Evolutionary conservation across 108 stramenopile genomes (phyloP).

Genomic region (Nitzschia sp.): DNA sequence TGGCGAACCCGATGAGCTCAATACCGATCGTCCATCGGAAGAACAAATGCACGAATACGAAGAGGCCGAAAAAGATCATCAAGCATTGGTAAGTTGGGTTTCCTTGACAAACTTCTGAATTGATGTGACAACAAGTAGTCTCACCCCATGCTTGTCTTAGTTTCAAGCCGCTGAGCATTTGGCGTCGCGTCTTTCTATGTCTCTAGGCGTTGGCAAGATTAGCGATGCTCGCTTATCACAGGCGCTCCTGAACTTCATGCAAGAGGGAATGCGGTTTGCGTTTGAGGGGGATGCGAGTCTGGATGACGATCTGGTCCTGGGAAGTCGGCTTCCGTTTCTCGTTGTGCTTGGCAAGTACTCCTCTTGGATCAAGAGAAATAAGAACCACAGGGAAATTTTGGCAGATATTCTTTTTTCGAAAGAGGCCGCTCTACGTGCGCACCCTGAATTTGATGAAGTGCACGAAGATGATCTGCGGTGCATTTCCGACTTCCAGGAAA

Average conservation of each 20-base stretch:
- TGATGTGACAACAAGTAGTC: neutral
- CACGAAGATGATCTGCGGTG: constrained; percentile 69
- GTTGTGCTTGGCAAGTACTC: constrained; percentile 56
- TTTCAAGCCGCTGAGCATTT: constrained; percentile 57
- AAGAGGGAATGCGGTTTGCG: constrained; percentile 79
- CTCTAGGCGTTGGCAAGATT: constrained; percentile 73
- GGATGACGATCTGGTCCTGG: constrained; percentile 58
- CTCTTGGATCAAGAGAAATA: constrained; percentile 60
- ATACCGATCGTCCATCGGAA: constrained; percentile 63
- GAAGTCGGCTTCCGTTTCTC: constrained; percentile 80
- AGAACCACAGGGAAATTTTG: constrained; percentile 44
- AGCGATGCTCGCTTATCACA: constrained; percentile 47
- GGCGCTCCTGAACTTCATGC: constrained; percentile 72
- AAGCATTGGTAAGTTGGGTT: constrained; percentile 40
- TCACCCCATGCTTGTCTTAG: neutral
- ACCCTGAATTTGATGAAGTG: constrained; percentile 75
- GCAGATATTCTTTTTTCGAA: constrained; percentile 47
- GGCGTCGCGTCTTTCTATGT: constrained; percentile 60
- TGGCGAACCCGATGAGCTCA: constrained; percentile 66
- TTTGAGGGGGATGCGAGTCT: constrained; percentile 63
- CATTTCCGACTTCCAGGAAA: constrained; percentile 46
- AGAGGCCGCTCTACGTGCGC: constrained; percentile 55
- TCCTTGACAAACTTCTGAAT: neutral
- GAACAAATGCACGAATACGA: constrained; percentile 72
- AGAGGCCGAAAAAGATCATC: constrained; percentile 51